phyloP scores from a whole-genome alignment of 179 eudicot genomes.

The Pouteria campechiana region DNA sequence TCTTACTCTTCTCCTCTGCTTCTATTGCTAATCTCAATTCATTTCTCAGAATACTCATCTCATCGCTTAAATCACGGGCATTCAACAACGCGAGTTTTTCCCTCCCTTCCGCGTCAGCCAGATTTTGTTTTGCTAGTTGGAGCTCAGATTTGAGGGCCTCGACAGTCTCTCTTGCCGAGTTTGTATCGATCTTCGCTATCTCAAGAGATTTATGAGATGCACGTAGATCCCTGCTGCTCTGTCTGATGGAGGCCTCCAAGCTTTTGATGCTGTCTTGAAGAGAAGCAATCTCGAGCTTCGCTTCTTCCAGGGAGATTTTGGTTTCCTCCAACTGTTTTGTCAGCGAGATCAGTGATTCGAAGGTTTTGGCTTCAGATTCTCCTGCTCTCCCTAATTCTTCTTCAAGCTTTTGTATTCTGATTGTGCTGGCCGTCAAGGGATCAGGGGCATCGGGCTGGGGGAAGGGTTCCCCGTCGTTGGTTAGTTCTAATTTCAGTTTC shows the following conservation, averaged over 20 bases:
- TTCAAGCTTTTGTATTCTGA: slow-evolving; percentile 37
- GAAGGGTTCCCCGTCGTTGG: too few relatives aligned
- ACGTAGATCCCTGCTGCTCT: slow-evolving; percentile 19
- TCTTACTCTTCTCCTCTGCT: slow-evolving; percentile 64
- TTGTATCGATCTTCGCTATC: slow-evolving; percentile 5
- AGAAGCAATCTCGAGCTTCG: slow-evolving; percentile 28
- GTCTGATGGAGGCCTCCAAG: slow-evolving; percentile 7
- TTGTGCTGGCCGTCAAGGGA: slow-evolving; percentile 19
- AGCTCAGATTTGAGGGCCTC: slow-evolving; percentile 22
- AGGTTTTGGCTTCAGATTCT: slow-evolving; percentile 29
- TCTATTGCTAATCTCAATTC: slow-evolving; percentile 49
- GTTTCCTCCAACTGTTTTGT: slow-evolving; percentile 43
- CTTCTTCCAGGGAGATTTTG: slow-evolving; percentile 38
- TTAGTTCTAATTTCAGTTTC: slow-evolving; percentile 66
- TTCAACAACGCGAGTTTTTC: slow-evolving; percentile 10
- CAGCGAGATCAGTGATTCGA: slow-evolving; percentile 25
- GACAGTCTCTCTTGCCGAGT: slow-evolving; percentile 6
- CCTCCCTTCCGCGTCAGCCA: slow-evolving; percentile 5
- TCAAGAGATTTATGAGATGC: slow-evolving; percentile 16
- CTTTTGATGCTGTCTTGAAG: slow-evolving; percentile 26
- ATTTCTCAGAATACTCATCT: slow-evolving; percentile 34
- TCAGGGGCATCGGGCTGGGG: too few relatives aligned
- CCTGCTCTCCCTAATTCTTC: slow-evolving; percentile 36
- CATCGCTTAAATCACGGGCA: slow-evolving; percentile 12
- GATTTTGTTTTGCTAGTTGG: slow-evolving; percentile 11